Evolutionary conservation across 805 yeast genomes (phyloP).

Genomic region (Zygosaccharomyces bailii): DNA sequence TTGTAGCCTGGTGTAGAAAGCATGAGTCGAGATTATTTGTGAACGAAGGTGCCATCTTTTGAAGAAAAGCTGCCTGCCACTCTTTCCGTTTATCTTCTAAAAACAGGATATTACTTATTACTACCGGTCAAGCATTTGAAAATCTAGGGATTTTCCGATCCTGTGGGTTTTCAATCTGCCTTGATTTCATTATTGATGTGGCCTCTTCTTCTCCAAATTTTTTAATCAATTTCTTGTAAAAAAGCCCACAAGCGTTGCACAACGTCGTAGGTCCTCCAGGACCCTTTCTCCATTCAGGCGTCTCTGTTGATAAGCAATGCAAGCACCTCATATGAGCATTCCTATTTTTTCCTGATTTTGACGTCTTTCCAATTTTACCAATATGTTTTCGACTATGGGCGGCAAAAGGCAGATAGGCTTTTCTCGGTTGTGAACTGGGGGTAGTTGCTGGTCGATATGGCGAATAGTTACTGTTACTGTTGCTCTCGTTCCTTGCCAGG

Average conservation of each 20-base stretch:
- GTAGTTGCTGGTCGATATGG: not conserved
- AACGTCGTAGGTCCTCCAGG: slow-evolving; percentile 73
- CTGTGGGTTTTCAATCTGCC: slow-evolving; percentile 16
- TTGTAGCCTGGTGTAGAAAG: slow-evolving; percentile 72
- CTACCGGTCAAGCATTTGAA: slow-evolving; percentile 1
- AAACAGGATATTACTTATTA: not conserved
- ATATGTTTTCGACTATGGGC: slow-evolving; percentile 3
- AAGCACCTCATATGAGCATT: slow-evolving; percentile 19
- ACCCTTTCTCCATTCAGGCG: slow-evolving; percentile 85
- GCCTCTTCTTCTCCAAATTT: slow-evolving; percentile 19
- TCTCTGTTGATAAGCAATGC: slow-evolving; percentile 22
- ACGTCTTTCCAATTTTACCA: slow-evolving; percentile 16
- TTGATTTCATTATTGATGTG: slow-evolving; percentile 17
- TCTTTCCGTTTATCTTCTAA: not conserved
- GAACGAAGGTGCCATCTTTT: slow-evolving; percentile 68
- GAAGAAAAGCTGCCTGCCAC: slow-evolving; percentile 4
- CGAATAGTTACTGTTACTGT: not conserved
- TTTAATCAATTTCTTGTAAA: slow-evolving; percentile 63
- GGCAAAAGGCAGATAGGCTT: slow-evolving; percentile 1
- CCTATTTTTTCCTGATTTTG: slow-evolving; percentile 19
- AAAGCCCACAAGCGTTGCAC: slow-evolving; percentile 82
- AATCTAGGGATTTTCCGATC: slow-evolving; percentile 20
- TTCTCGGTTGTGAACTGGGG: not conserved
- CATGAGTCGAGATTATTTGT: slow-evolving; percentile 70
- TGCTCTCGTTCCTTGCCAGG: not conserved